Percentiles rank a stretch among this genome's conserved stretches.
phyloP scores from a whole-genome alignment of 306 rosid species.

The Fagus sylvatica region DNA sequence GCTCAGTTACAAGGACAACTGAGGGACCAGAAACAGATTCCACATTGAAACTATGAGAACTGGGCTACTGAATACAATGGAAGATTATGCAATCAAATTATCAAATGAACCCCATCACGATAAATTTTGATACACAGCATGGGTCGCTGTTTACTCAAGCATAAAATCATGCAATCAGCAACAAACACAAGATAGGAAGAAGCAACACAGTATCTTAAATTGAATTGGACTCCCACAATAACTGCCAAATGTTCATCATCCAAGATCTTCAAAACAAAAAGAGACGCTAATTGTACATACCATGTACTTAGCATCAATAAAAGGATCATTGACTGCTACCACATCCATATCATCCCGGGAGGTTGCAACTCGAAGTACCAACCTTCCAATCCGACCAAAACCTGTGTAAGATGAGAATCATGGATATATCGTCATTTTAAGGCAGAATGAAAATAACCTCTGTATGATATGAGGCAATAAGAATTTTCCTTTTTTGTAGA shows the following conservation, averaged over 20 bases:
- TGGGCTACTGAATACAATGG: background rate
- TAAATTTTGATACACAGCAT: background rate
- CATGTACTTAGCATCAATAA: slow-evolving; percentile 91
- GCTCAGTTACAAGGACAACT: background rate
- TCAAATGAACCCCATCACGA: background rate
- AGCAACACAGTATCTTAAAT: background rate
- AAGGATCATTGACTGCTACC: slow-evolving; percentile 91
- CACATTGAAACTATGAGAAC: background rate
- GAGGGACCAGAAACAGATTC: background rate
- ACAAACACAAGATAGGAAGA: background rate
- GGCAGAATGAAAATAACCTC: background rate
- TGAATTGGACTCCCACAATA: background rate
- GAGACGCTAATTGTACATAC: slow-evolving; percentile 35
- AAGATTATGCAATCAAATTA: background rate
- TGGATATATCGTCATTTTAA: background rate
- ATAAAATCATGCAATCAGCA: background rate
- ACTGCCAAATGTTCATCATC: background rate
- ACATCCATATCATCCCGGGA: slow-evolving; percentile 88
- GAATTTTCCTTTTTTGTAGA: background rate
- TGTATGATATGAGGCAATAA: background rate
- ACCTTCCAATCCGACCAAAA: slow-evolving; percentile 97
- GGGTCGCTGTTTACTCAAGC: background rate
- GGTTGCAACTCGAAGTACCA: slow-evolving; percentile 84
- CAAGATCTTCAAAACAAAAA: background rate
- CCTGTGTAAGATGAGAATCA: slow-evolving; percentile 51